Percentiles rank a stretch among this genome's conserved stretches.
These are phyloP conservation scores for Talaromyces sp. DNA, from an alignment of 2,329 filamentous ascomycete species.

Conservation along the genomic window DNA sequence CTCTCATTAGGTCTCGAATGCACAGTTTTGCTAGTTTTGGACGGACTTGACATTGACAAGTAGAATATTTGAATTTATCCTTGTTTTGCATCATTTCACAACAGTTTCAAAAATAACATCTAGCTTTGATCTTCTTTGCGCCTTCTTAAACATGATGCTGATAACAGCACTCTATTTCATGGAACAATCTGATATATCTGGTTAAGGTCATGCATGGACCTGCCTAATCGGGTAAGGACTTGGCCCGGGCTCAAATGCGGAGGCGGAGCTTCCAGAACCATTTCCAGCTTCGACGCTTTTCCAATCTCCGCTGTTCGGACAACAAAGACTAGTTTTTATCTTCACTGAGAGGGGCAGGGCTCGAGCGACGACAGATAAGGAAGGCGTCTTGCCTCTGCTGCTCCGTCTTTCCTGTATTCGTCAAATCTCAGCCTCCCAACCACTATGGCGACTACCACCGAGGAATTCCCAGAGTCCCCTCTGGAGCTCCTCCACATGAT, in stretches of 20 bases:
- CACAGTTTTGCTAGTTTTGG: no score
- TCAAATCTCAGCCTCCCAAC: background rate
- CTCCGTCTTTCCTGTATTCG: background rate
- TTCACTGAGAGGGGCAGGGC: background rate
- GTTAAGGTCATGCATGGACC: background rate
- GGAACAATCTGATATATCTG: background rate
- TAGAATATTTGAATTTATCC: no score
- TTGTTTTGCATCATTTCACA: no score
- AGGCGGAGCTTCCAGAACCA: constrained; percentile 3
- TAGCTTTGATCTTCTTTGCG: no score
- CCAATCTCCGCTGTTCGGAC: background rate
- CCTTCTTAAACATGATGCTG: no score
- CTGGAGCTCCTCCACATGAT: constrained; percentile 1
- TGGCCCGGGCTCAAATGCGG: constrained; percentile 9
- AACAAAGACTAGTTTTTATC: background rate
- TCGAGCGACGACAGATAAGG: background rate
- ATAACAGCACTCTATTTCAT: no score
- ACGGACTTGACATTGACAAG: no score
- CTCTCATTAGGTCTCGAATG: no score
- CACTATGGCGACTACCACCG: background rate
- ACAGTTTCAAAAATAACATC: no score
- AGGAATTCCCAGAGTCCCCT: constrained; percentile 4
- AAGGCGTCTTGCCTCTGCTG: background rate
- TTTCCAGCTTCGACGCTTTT: background rate
- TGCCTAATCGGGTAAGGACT: constrained; percentile 2